A percentile compares a stretch with the other conserved stretches of the same genome.
Evolutionary conservation across 371 early-diverging fungal species (phyloP).

Genomic region (Caulochytrium protostelioides): DNA sequence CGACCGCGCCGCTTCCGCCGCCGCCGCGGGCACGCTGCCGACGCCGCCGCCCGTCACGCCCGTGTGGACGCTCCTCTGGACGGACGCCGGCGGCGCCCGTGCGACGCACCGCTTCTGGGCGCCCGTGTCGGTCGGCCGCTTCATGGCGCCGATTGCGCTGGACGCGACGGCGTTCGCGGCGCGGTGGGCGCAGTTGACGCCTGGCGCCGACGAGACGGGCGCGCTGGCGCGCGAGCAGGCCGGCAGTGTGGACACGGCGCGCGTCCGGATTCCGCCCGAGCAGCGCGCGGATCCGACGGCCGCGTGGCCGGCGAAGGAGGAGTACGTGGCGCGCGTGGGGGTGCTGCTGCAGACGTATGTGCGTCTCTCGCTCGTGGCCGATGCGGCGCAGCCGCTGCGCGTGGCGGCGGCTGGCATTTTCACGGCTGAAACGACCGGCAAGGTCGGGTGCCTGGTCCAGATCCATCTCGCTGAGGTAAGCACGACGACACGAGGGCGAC

Average conservation of each 20-base stretch:
- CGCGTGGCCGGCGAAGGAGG: conserved; percentile 8
- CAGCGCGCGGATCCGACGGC: conserved; percentile 9
- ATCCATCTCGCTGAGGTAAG: too few relatives aligned
- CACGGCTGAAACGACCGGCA: conserved; percentile 46
- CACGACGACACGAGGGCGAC: too few relatives aligned
- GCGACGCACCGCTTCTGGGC: background rate
- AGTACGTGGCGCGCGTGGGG: conserved; percentile 42
- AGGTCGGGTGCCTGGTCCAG: conserved; percentile 77
- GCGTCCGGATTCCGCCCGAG: conserved; percentile 40
- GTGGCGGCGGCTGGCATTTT: conserved; percentile 73
- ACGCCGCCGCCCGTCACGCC: conserved; percentile 15
- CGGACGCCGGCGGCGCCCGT: background rate
- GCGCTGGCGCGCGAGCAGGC: too few relatives aligned
- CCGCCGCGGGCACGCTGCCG: background rate
- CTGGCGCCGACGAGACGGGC: conserved; percentile 59
- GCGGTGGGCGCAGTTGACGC: conserved; percentile 91
- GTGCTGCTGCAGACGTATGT: conserved; percentile 49
- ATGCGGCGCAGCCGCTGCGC: conserved; percentile 75
- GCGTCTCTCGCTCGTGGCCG: too few relatives aligned
- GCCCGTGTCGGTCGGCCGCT: conserved; percentile 47
- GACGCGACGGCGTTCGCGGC: conserved; percentile 61
- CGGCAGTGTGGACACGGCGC: too few relatives aligned
- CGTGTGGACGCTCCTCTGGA: background rate
- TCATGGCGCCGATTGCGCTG: conserved; percentile 62
- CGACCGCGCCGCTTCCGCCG: conserved; percentile 4